Evolutionary conservation across 176 grass and related monocot species (phyloP).

Genomic region (Oryza meridionalis): DNA sequence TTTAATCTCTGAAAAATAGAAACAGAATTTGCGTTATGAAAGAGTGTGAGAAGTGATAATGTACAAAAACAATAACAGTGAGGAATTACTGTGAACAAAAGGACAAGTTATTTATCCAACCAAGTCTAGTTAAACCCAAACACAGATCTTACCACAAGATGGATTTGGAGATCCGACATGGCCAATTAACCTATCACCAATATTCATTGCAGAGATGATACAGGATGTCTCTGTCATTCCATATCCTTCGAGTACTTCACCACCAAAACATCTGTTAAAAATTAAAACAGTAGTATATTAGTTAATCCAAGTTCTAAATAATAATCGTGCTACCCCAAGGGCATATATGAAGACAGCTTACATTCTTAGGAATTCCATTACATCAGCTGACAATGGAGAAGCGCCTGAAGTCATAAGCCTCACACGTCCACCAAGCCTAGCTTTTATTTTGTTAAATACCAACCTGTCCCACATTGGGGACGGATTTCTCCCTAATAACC

Average conservation of each 20-base stretch:
- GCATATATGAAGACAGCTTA: conserved; percentile 50
- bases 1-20: conserved; percentile 81
- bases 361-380: conserved; percentile 97
- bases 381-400: conserved; percentile 86
- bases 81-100: conserved; percentile 3
- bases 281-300: conserved; percentile 2
- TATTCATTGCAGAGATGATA: conserved; percentile 73
- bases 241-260: conserved; percentile 89
- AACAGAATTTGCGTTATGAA: conserved; percentile 15
- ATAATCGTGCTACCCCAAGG: conserved; percentile 26
- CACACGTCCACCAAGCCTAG: conserved; percentile 86
- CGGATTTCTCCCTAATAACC: conserved; percentile 66
- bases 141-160: conserved; percentile 67
- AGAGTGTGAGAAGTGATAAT: background rate
- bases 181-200: conserved; percentile 68
- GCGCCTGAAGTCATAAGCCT: conserved; percentile 88
- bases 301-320: conserved; percentile 37
- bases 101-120: background rate
- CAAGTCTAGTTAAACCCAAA: conserved; percentile 14
- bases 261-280: conserved; percentile 76
- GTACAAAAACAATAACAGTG: conserved; percentile 14
- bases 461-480: conserved; percentile 93
- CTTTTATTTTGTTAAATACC: conserved; percentile 99
- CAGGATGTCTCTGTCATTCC: conserved; percentile 99
- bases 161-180: conserved; percentile 97